Percentiles rank a stretch among this genome's conserved stretches.
Evolutionary conservation across 2,329 filamentous ascomycete genomes (phyloP).

Genomic region (Sporothrix dimorphospora): DNA sequence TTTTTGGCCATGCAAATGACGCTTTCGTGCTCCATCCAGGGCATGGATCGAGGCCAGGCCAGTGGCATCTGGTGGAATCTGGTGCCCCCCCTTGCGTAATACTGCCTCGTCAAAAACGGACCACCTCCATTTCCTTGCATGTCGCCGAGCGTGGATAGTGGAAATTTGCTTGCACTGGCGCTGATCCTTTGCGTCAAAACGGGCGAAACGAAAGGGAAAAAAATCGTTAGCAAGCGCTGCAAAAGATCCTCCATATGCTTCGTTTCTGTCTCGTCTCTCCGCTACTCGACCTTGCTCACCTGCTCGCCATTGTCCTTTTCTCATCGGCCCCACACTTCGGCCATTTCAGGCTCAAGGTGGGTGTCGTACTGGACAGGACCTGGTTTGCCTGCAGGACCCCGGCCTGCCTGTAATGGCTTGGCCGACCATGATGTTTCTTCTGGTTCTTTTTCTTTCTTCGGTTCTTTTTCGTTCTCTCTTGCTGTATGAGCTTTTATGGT

Average conservation of each 20-base stretch:
- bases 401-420: neutral
- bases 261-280: neutral
- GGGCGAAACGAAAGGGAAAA: neutral
- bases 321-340: slow-evolving; percentile 15
- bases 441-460: neutral
- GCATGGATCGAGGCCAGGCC: slow-evolving; percentile 1
- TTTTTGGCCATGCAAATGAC: slow-evolving; percentile 13
- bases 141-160: slow-evolving; percentile 8
- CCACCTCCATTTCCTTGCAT: slow-evolving; percentile 15
- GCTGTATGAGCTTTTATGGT: neutral
- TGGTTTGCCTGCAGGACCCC: slow-evolving; percentile 17
- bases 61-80: neutral
- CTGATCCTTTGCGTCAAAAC: slow-evolving; percentile 17
- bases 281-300: neutral
- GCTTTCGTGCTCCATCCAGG: slow-evolving; percentile 7
- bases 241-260: neutral
- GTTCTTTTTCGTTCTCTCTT: neutral
- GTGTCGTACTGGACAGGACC: neutral
- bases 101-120: slow-evolving; percentile 1
- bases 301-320: neutral
- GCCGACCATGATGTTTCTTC: neutral
- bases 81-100: slow-evolving; percentile 10
- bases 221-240: neutral
- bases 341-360: slow-evolving; percentile 1
- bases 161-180: slow-evolving; percentile 15